Conservation (phyloP, 805 yeast genomes). For the Yarrowia phangngaensis region DNA sequence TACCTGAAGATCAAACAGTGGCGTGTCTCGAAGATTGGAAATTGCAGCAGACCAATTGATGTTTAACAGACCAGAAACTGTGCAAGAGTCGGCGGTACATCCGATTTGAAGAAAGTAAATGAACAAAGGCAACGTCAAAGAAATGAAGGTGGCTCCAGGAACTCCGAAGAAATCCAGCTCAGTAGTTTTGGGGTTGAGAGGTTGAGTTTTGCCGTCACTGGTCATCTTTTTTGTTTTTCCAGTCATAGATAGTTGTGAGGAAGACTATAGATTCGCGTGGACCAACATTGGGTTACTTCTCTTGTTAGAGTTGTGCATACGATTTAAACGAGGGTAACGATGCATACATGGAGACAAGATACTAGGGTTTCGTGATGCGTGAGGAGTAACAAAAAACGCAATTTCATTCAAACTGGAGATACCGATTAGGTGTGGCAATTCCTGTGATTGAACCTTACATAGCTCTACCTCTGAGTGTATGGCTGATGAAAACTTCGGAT, state of each 20-base stretch:
- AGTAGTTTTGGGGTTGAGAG: conserved; percentile 63
- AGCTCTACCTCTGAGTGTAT: too few relatives aligned
- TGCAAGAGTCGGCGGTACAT: conserved; percentile 50
- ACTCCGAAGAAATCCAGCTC: conserved; percentile 75
- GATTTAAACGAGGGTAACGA: too few relatives aligned
- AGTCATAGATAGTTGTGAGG: neutral
- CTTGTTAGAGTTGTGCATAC: too few relatives aligned
- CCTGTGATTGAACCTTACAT: too few relatives aligned
- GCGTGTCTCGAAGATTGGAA: conserved; percentile 48
- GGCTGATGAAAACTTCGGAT: too few relatives aligned
- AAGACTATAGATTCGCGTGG: neutral
- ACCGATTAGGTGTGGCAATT: too few relatives aligned
- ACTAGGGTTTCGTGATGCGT: too few relatives aligned
- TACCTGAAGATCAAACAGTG: conserved; percentile 26
- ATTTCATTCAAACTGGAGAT: too few relatives aligned
- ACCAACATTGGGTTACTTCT: neutral
- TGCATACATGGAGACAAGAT: too few relatives aligned
- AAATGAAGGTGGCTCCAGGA: conserved; percentile 64
- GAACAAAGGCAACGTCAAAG: conserved; percentile 63
- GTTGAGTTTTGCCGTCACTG: neutral
- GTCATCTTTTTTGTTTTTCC: neutral
- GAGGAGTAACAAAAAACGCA: too few relatives aligned
- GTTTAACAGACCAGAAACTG: conserved; percentile 31
- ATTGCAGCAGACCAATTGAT: conserved; percentile 29
- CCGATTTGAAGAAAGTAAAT: conserved; percentile 57